Base-by-base conservation (phyloP, 192 early-diverging fungal genomes). In the Coemansia asiatica region DNA sequence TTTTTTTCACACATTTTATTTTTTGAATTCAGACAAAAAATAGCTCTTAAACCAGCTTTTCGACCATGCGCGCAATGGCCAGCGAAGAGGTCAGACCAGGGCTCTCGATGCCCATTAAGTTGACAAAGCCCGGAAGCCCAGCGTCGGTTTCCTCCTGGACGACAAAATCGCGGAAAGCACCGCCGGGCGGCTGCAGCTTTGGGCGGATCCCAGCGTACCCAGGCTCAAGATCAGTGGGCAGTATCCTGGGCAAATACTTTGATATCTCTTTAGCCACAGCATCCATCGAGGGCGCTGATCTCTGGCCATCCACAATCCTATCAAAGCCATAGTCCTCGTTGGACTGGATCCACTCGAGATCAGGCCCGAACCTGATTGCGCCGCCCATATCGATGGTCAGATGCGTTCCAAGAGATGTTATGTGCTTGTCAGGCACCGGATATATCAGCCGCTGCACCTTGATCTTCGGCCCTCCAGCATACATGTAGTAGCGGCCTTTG, bases 191-290 rank as follows among this genome's bases (percentile, higher is more conserved):
- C 31, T 88, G 83, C 6, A 95, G 83, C 72, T 95, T 95, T 6
- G 94, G 92, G 59, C 94, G 89, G 18, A 94, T 91, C 19, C 94
- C 94, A 3, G 89, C 73, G 63, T 94, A 93, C 48, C 89, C 92
- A 4, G 83, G 81, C 27, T 75, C 71, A 18, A 95, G 70, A n/a
- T 89, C 82, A 13, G 83, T 69, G n/a, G 69, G 31, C 35, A 82
- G 56, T 27, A 94, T 69, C 1, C 50, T 36, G 0, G 87, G 90
- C 63, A 93, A 68, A 74, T 93, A 95, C 5, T 66, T 64, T 35
- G 70, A 60, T 4, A 95, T 83, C 8, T 88, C 90, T 6, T 68
- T 36, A 2, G 68, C 69, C 25, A 91, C 87, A 6, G 60, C 49
- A 0, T 83, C 49, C 22, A 80, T 46, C 22, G 69, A 33, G 7